Conservation (phyloP, 2,329 filamentous ascomycete species). For the Neospermospora avenae region DNA sequence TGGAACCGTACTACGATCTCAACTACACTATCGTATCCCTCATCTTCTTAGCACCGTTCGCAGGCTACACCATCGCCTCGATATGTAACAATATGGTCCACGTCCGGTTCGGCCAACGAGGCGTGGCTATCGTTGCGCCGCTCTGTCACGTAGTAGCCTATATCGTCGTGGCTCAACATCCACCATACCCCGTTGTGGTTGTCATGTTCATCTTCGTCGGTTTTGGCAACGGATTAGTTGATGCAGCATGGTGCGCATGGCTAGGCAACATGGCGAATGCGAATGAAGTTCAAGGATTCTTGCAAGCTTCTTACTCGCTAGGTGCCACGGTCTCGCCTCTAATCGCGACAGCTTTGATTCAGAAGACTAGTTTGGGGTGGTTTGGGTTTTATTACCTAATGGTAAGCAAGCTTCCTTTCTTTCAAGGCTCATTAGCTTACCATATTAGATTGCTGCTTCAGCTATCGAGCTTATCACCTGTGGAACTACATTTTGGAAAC, state of each 20-base stretch:
- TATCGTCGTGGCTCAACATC: conserved; percentile 61
- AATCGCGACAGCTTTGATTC: conserved; percentile 70
- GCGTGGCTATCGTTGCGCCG: conserved; percentile 65
- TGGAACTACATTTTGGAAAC: conserved; percentile 58
- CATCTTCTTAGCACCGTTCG: conserved; percentile 63
- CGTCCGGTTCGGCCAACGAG: conserved; percentile 58
- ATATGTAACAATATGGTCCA: conserved; percentile 63
- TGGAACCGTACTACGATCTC: conserved; percentile 60
- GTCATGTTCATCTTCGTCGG: conserved; percentile 63
- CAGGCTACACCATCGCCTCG: conserved; percentile 62
- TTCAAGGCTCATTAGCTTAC: not conserved
- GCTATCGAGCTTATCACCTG: conserved; percentile 53
- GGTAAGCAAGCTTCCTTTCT: conserved; percentile 42
- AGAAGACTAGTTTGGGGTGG: conserved; percentile 59
- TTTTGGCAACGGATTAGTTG: conserved; percentile 68
- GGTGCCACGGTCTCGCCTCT: conserved; percentile 68
- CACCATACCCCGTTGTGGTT: conserved; percentile 65
- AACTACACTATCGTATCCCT: conserved; percentile 62
- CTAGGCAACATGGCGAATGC: conserved; percentile 63
- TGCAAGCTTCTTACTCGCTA: conserved; percentile 69
- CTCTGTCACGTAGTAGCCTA: conserved; percentile 62
- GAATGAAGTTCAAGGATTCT: conserved; percentile 70
- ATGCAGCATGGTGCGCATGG: conserved; percentile 57
- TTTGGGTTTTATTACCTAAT: conserved; percentile 77
- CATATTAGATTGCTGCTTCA: conserved; percentile 44